Base-by-base conservation (phyloP, 192 early-diverging fungal genomes). In the Rhizoclosmatium sp. region DNA sequence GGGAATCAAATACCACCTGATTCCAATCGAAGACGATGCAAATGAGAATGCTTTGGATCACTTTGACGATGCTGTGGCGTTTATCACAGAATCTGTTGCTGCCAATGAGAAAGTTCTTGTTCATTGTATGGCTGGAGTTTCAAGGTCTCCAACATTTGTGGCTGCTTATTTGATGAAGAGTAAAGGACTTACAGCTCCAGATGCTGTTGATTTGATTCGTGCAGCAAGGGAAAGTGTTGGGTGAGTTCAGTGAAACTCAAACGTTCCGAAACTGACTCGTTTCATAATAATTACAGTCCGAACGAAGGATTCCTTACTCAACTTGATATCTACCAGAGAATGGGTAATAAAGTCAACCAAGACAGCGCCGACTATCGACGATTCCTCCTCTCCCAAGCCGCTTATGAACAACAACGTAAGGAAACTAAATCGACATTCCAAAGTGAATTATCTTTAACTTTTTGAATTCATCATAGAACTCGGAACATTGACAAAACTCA, bases 131-230 rank as follows among this genome's bases (percentile, higher is more conserved):
- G 72, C 72, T 1, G 72, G 72, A n/a, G 61, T 75, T 16, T 75
- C 72, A 4, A 16, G 72, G 41, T 40, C 59, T 4, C 16, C 72
- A 14, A 75, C 72, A 19, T 62, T 75, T 75, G 72, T 64, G 7
- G 72, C 72, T 42, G 72, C 72, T 41, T 75, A 75, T 75, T 62
- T 75, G 72, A 75, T 75, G 72, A 23, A 62, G 47, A 75, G 2
- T 48, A 4, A 19, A 2, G n/a, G 59, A 4, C 9, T 75, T n/a
- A 59, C 16, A 16, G 59, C 42, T 31, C 7, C 31, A 42, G 59
- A 40, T 44, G 61, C 59, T 46, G 72, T 75, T 12, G 72, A 4
- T 21, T 23, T 16, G 56, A 60, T 75, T 48, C 58, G 72, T 4
- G 59, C 9, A 14, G 59, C 12, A 21, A 59, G 72, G 56, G 9